Base-by-base conservation (phyloP, 768 basidiomycete species). In the Mycena vitilis region DNA sequence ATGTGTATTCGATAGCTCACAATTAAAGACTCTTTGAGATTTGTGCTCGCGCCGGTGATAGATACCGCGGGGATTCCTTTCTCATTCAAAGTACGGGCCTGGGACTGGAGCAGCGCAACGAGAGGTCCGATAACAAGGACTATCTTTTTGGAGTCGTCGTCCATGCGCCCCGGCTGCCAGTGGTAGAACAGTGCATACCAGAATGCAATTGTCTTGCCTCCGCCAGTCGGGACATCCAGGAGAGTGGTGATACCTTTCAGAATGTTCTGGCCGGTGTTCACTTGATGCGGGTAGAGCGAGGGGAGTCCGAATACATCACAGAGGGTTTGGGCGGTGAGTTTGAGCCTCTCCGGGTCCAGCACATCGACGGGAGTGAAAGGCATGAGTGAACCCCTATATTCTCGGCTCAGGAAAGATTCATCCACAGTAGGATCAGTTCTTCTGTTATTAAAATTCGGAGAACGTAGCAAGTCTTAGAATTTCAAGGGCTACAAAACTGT, bases 131-230 rank as follows among this genome's bases (percentile, higher is more conserved):
- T 37, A 15, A 72, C 71, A 2, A 74, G 71, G 9, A 72, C 57
- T 34, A 70, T 72, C 66, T 70, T 70, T 49, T 65, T 60, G 48
- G 36, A 60, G 20, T 70, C 59, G 16, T 40, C 18, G 4, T 42
- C 37, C 0, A 34, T 56, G 44, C 59, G 63, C 5, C 68, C 68
- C 18, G 71, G 68, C 37, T 63, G 57, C 66, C 73, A 72, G 52
- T 74, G 58, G 57, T 69, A 74, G 47, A 74, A 68, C n/a, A 74
- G 40, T 15, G 73, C 48, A 38, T 68, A 67, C 60, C 68, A 74
- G 52, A 74, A 74, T 0, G 73, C 71, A 11, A 71, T 25, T 5
- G 73, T 73, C 52, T 73, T 73, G 52, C 73, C 73, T 18, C 67
- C 70, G 2, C 73, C 71, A 18, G 71, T 74, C 5, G 69, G 72